Percentiles rank a stretch among this genome's conserved stretches.
Evolutionary conservation across 495 filamentous ascomycete genomes (phyloP).

Genomic region (Talaromyces adpressus): DNA sequence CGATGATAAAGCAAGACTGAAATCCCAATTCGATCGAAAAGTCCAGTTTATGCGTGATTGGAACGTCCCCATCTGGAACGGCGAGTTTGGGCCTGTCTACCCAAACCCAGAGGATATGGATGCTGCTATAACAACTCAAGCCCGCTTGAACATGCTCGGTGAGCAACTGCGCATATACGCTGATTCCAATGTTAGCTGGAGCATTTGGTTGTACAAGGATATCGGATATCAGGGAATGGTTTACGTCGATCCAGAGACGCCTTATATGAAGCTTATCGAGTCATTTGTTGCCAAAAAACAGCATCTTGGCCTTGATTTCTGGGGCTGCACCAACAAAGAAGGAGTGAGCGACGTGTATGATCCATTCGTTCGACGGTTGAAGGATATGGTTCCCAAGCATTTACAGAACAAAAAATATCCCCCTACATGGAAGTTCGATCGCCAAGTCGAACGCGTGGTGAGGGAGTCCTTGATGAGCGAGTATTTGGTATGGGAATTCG

Average conservation of each 20-base stretch:
- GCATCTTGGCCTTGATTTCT: constrained; percentile 44
- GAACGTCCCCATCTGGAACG: constrained; percentile 55
- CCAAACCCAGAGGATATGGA: constrained; percentile 29
- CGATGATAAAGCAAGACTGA: constrained; percentile 43
- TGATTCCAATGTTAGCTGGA: constrained; percentile 49
- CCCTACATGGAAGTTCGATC: constrained; percentile 47
- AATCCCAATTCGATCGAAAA: constrained; percentile 46
- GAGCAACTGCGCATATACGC: constrained; percentile 53
- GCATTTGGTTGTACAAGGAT: constrained; percentile 62
- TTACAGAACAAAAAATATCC: constrained; percentile 43
- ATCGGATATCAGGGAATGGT: constrained; percentile 61
- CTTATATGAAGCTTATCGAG: constrained; percentile 42
- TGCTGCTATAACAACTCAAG: constrained; percentile 39
- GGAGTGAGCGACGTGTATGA: constrained; percentile 28
- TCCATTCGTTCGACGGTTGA: constrained; percentile 37
- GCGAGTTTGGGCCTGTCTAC: constrained; percentile 61
- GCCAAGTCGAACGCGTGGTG: constrained; percentile 45
- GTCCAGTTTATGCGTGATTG: constrained; percentile 49
- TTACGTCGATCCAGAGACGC: constrained; percentile 36
- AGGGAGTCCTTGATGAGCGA: constrained; percentile 46
- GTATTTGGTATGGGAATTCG: constrained; percentile 50
- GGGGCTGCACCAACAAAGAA: constrained; percentile 38
- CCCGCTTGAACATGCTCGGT: constrained; percentile 46
- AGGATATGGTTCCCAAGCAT: constrained; percentile 24
- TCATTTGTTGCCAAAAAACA: constrained; percentile 52